Base-by-base conservation (phyloP, 75 land plant genomes). In the Ceratopteris richardii region DNA sequence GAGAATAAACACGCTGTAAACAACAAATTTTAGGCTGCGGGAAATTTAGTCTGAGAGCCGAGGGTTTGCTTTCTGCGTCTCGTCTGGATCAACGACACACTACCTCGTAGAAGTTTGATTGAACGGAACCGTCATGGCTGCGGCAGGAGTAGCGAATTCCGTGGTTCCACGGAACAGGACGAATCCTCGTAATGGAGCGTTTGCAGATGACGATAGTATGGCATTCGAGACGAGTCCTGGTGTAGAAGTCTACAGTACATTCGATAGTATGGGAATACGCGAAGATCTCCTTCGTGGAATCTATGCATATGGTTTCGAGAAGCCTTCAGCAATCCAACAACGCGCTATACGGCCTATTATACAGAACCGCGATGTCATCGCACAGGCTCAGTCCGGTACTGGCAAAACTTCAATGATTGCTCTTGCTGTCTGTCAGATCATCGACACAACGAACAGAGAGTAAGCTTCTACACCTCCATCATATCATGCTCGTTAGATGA, bases 341-440 rank as follows among this genome's bases (percentile, higher is more conserved):
- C 61, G 98, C 4, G 98, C 98, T 13, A 76, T 93, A 20, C 53
- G 76, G 66, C 98, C 98, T 18, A 93, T 93, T 50, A 77, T 85
- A 36, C 65, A 57, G 12, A 90, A 90, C 25, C 75, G 90, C 0
- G 98, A 93, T 56, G 98, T 90, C 44, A 93, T 93, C 26, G 98
- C 98, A 0, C 98, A 93, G 67, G 98, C 98, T 2, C 95, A 93
- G 83, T 85, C 90, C 36, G 98, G 98, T 11, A 93, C 98, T 13
- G 98, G 98, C 1, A 93, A 93, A 63, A 82, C 95, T 13, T 93
- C 98, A 69, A 93, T 93, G 95, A 88, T 93, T 46, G 90, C 94
- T 2, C 80, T 93, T 37, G 65, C 90, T 24, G 98, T 93, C 31
- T 85, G 90, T 46, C 98, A 93, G 64, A 77, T 80, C 56, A 75